phyloP scores from a whole-genome alignment of 805 yeast species.

The Cyberlindnera lachancei region DNA sequence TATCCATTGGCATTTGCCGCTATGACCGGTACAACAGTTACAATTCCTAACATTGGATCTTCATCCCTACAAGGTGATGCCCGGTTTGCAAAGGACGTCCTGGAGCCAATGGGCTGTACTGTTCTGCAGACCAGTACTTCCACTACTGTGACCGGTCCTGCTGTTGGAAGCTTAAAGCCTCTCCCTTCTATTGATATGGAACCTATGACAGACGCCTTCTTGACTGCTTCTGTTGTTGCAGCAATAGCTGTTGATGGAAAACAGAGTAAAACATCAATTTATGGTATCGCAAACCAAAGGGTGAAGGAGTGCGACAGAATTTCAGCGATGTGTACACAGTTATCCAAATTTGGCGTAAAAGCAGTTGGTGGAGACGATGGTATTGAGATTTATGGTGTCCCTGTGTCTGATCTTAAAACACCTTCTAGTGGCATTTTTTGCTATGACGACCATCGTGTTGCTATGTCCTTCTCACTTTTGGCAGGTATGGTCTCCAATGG shows the following conservation, averaged over 20 bases:
- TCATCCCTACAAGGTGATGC: constrained; percentile 96
- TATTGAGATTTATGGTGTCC: constrained; percentile 72
- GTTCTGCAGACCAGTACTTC: constrained; percentile 79
- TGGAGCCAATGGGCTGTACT: constrained; percentile 89
- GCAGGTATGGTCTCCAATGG: constrained; percentile 54
- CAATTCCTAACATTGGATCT: constrained; percentile 90
- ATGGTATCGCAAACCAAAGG: constrained; percentile 96
- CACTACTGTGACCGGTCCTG: constrained; percentile 90
- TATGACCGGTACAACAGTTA: constrained; percentile 84
- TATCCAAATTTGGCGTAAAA: constrained; percentile 83
- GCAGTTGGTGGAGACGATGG: constrained; percentile 90
- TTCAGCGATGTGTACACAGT: constrained; percentile 84
- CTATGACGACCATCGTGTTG: constrained; percentile 96
- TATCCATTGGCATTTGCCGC: constrained; percentile 98
- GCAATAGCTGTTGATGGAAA: constrained; percentile 64
- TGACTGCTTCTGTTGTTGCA: constrained; percentile 95
- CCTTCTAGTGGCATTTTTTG: constrained; percentile 64
- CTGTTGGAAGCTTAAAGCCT: constrained; percentile 59
- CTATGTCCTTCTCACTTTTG: constrained; percentile 89
- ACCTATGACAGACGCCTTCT: constrained; percentile 98
- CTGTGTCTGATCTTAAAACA: constrained; percentile 38
- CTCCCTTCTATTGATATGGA: constrained; percentile 88
- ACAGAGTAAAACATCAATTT: constrained; percentile 58
- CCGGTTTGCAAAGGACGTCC: constrained; percentile 86
- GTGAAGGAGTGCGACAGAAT: constrained; percentile 97